A percentile compares a stretch with the other conserved stretches of the same genome.
phyloP scores from a whole-genome alignment of 345 rosid genomes.

The Moricandia arvensis region DNA sequence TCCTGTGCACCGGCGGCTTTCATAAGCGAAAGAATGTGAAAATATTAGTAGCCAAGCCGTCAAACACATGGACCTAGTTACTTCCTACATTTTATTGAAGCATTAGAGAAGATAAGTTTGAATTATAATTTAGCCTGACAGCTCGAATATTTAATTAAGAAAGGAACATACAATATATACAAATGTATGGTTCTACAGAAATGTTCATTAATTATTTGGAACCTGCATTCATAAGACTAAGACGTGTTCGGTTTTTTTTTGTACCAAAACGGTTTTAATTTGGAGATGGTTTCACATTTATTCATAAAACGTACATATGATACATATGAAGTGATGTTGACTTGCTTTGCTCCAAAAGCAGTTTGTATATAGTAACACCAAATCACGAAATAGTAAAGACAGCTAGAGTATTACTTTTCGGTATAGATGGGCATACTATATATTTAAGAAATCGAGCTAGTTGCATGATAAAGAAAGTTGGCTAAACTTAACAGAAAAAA shows the following conservation, averaged over 20 bases:
- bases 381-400: not conserved
- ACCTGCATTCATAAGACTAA: slow-evolving; percentile 9
- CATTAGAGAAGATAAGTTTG: not conserved
- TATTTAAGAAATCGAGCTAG: not conserved
- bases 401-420: not conserved
- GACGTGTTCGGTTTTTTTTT: slow-evolving; percentile 34
- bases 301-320: not conserved
- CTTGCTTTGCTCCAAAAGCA: too few relatives aligned
- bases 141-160: not conserved
- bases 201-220: slow-evolving; percentile 18
- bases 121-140: not conserved
- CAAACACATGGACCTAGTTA: not conserved
- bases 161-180: slow-evolving; percentile 15
- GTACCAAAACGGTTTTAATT: slow-evolving; percentile 2
- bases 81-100: not conserved
- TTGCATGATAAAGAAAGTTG: not conserved
- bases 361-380: slow-evolving; percentile 13
- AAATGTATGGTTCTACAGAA: slow-evolving; percentile 19
- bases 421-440: not conserved
- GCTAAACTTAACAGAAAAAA: not conserved
- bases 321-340: slow-evolving; percentile 12
- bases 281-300: slow-evolving; percentile 8
- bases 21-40: too few relatives aligned
- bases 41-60: too few relatives aligned
- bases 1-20: too few relatives aligned